Conservation (phyloP, 1,284 basidiomycete genomes). For the Chiua sp. region DNA sequence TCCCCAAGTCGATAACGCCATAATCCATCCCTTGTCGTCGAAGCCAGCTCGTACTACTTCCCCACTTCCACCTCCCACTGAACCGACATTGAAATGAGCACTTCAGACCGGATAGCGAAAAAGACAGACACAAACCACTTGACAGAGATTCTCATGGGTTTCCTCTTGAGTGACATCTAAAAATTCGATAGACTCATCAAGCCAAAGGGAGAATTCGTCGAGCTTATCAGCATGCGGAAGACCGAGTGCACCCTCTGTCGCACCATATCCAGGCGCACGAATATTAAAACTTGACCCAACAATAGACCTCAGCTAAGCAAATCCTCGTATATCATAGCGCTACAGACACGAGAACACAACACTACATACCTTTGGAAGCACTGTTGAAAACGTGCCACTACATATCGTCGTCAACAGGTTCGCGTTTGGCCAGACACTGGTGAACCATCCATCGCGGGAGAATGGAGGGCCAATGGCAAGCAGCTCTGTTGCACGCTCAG, state of each 20-base stretch:
- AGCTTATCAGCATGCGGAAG: background rate
- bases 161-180: constrained; percentile 16
- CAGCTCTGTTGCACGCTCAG: background rate
- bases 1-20: constrained; percentile 33
- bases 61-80: constrained; percentile 30
- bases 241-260: constrained; percentile 11
- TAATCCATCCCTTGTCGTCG: constrained; percentile 28
- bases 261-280: constrained; percentile 9
- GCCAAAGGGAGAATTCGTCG: constrained; percentile 9
- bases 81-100: background rate
- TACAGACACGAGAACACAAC: background rate
- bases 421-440: background rate
- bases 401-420: background rate
- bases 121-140: constrained; percentile 14
- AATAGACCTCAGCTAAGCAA: constrained; percentile 14
- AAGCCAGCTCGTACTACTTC: constrained; percentile 22
- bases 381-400: background rate
- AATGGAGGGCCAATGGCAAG: background rate
- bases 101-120: fast-evolving
- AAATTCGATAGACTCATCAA: constrained; percentile 18
- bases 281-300: constrained; percentile 16
- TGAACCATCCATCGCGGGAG: constrained; percentile 1
- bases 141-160: constrained; percentile 15
- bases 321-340: background rate
- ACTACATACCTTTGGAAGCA: background rate